phyloP scores from a whole-genome alignment of 805 yeast species.

The Teunomyces aglyptinius region DNA sequence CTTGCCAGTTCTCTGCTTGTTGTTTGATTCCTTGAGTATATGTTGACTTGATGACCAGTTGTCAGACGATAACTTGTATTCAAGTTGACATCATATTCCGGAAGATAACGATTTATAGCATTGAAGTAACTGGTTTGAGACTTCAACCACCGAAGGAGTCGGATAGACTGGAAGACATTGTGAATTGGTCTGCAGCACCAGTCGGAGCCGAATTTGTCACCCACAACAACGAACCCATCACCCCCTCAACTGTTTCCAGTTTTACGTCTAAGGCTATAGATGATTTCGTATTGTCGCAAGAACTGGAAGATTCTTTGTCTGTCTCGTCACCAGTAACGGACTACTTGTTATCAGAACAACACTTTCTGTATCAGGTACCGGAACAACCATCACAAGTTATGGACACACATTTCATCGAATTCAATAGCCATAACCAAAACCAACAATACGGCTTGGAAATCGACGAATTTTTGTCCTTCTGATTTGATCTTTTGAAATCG shows the following conservation, averaged over 20 bases:
- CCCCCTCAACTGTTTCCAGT: constrained; percentile 3
- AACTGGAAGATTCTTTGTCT: constrained; percentile 8
- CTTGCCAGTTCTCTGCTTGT: constrained; percentile 32
- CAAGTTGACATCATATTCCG: background rate
- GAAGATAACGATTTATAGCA: constrained; percentile 25
- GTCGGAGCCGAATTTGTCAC: constrained; percentile 4
- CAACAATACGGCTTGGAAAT: constrained; percentile 21
- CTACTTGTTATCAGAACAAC: constrained; percentile 7
- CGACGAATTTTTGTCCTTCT: constrained; percentile 32
- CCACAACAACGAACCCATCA: background rate
- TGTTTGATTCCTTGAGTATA: constrained; percentile 6
- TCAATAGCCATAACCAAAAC: constrained; percentile 10
- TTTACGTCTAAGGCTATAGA: constrained; percentile 6
- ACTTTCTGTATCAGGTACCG: constrained; percentile 6
- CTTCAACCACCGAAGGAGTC: background rate
- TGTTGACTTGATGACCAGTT: constrained; percentile 2
- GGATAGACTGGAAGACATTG: background rate
- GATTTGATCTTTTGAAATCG: constrained; percentile 2
- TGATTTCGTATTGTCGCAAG: constrained; percentile 7
- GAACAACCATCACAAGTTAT: constrained; percentile 4
- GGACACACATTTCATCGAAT: constrained; percentile 5
- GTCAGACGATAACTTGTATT: background rate
- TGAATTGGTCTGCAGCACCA: constrained; percentile 6
- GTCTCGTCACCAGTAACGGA: constrained; percentile 8
- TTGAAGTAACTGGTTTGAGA: constrained; percentile 28